These are phyloP conservation scores for Candida ulmi DNA, from an alignment of 805 yeast genomes.

Conservation along the genomic window DNA sequence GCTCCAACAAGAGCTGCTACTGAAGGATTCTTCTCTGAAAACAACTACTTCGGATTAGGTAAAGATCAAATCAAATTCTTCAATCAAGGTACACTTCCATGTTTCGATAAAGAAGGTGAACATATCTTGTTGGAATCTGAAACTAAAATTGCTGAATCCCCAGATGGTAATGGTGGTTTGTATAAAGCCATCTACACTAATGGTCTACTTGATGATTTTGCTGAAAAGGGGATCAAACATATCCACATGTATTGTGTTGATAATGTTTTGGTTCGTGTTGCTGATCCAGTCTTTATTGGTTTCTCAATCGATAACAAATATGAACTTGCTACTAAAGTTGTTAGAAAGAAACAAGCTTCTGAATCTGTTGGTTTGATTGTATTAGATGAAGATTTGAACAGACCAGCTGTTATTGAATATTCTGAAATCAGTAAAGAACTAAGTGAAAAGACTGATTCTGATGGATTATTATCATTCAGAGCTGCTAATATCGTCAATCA, in stretches of 20 bases:
- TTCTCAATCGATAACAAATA: slow-evolving; percentile 65
- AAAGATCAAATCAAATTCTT: slow-evolving; percentile 64
- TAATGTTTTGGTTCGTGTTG: slow-evolving; percentile 84
- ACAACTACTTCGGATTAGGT: slow-evolving; percentile 68
- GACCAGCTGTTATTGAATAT: slow-evolving; percentile 92
- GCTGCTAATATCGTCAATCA: slow-evolving; percentile 98
- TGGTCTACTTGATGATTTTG: slow-evolving; percentile 64
- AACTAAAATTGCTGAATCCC: slow-evolving; percentile 66
- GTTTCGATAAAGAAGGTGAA: slow-evolving; percentile 65
- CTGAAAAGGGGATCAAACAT: slow-evolving; percentile 67
- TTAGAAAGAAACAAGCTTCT: slow-evolving; percentile 79
- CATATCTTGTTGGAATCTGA: slow-evolving; percentile 60
- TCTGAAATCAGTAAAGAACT: slow-evolving; percentile 79
- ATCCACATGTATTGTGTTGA: slow-evolving; percentile 97
- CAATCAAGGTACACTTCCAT: slow-evolving; percentile 94
- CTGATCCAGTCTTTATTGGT: slow-evolving; percentile 85
- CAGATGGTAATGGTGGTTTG: slow-evolving; percentile 98
- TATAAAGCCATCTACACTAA: slow-evolving; percentile 73
- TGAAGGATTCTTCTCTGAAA: slow-evolving; percentile 55
- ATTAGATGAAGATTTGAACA: slow-evolving; percentile 41
- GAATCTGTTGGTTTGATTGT: slow-evolving; percentile 95
- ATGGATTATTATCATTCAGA: slow-evolving; percentile 64
- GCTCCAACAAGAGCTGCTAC: slow-evolving; percentile 78
- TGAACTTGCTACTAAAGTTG: slow-evolving; percentile 88
- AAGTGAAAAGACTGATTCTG: slow-evolving; percentile 55